Evolutionary conservation across 1,284 basidiomycete species (phyloP), one percentile per base, ranked within the genome.

Genomic region (Tetrapyrgos nigripes): DNA sequence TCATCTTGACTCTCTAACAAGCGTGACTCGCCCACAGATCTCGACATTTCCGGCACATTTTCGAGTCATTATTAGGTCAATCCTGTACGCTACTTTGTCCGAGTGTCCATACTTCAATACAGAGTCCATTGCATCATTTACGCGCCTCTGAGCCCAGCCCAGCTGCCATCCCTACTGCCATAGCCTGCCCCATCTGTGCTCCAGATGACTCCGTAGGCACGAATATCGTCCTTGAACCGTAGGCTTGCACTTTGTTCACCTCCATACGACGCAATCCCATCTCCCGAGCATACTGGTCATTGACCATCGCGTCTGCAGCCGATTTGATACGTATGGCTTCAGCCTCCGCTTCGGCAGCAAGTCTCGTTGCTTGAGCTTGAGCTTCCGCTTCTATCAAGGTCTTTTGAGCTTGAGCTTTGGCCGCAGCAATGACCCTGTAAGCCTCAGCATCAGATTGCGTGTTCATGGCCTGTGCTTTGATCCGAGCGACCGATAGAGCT

Each of bases 391-490:
- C 87, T 55, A 92, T 91, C 66, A 83, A 84, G 13, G 84, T 77
- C 50, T 79, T 82, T 70, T 91, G 81, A 0, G 91, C 91, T 62
- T 87, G 82, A 2, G 91, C 92, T 67, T 87, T 88, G 3, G 92
- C 91, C 5, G 84, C 86, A 3, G 90, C 84, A 55, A 92, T 83
- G 58, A 90, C 77, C 50, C 81, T 77, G 69, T 92, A 92, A 0
- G 90, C 91, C 52, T 89, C 83, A 1, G 88, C 79, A 68, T 93
- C 91, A 11, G 90, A 86, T 73, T 88, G 78, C 0, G 90, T 85
- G 66, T 92, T 91, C 53, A 79, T 82, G 10, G 85, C 65, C 69
- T 89, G 81, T 1, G 88, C 90, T 66, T 86, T 89, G 76, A 93
- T 90, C 50, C 83, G 85, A 27, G 91, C 85, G 14, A 93, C 91